A percentile compares a stretch with the other conserved stretches of the same genome.
Conservation (phyloP, 2,329 filamentous ascomycete species). For the Colletotrichum gigasporum region DNA sequence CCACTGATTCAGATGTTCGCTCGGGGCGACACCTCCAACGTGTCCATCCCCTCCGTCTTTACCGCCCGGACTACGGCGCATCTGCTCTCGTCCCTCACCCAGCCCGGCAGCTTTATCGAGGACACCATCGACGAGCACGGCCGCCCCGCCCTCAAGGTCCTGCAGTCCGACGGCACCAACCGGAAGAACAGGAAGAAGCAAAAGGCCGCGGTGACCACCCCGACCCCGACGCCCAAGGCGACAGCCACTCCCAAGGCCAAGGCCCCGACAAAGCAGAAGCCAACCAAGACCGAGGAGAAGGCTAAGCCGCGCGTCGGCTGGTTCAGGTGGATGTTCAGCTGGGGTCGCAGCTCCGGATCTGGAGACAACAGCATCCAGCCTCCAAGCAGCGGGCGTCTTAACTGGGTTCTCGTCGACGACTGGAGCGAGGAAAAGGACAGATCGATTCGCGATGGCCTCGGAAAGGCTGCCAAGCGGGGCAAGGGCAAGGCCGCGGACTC, state of each 20-base stretch:
- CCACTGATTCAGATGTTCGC: constrained; percentile 97
- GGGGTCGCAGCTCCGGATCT: constrained; percentile 40
- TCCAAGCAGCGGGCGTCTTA: constrained; percentile 77
- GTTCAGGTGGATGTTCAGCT: constrained; percentile 55
- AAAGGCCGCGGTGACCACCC: constrained; percentile 38
- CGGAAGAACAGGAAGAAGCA: constrained; percentile 46
- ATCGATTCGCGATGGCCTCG: constrained; percentile 51
- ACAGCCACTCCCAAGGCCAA: constrained; percentile 40
- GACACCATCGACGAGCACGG: constrained; percentile 69
- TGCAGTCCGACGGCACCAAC: constrained; percentile 54
- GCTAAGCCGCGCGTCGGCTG: constrained; percentile 45
- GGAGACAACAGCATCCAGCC: constrained; percentile 67
- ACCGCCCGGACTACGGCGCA: constrained; percentile 96
- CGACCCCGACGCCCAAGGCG: constrained; percentile 37
- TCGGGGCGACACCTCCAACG: constrained; percentile 93
- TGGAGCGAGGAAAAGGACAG: constrained; percentile 67
- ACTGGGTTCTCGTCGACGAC: constrained; percentile 77
- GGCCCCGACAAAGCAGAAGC: constrained; percentile 38
- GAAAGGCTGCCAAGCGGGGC: constrained; percentile 45
- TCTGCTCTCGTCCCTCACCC: constrained; percentile 86
- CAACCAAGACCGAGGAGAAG: constrained; percentile 33
- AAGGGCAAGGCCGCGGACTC: constrained; percentile 36
- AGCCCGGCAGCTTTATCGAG: constrained; percentile 72
- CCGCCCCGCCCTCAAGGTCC: constrained; percentile 63
- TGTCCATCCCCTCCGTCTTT: constrained; percentile 93